Percentiles rank a stretch among this genome's conserved stretches.
These are phyloP conservation scores for Rhizopogon vinicolor DNA, from an alignment of 768 basidiomycete species.

Conservation along the genomic window DNA sequence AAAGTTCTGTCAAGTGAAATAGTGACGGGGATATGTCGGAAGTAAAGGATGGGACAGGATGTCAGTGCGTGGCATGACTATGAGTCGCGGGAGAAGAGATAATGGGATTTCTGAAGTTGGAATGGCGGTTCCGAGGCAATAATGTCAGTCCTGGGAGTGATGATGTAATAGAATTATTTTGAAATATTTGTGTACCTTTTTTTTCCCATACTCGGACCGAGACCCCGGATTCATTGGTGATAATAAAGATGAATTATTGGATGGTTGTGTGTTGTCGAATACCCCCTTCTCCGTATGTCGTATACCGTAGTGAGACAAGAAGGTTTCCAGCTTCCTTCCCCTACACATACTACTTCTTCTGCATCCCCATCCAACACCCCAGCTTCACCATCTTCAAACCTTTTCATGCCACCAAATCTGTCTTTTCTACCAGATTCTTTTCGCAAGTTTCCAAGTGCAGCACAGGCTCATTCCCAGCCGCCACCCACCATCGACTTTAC, in stretches of 20 bases:
- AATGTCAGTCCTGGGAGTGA: not conserved
- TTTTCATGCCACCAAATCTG: slow-evolving; percentile 42
- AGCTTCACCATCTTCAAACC: slow-evolving; percentile 23
- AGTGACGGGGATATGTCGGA: not conserved
- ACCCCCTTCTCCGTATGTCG: slow-evolving; percentile 13
- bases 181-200: not conserved
- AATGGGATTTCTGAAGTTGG: not conserved
- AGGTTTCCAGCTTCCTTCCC: slow-evolving; percentile 64
- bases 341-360: slow-evolving; percentile 23
- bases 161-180: slow-evolving; percentile 1
- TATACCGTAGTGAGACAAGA: slow-evolving; percentile 52
- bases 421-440: slow-evolving; percentile 51
- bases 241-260: slow-evolving; percentile 3
- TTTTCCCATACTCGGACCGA: slow-evolving; percentile 29
- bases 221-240: slow-evolving; percentile 16
- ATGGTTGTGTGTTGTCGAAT: too few relatives aligned
- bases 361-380: slow-evolving; percentile 14
- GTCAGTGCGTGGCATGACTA: not conserved
- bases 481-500: slow-evolving; percentile 46
- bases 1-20: slow-evolving; percentile 1
- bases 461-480: slow-evolving; percentile 12
- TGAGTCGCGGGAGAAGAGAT: not conserved
- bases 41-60: not conserved
- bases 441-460: slow-evolving; percentile 41
- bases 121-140: not conserved